Conservation (phyloP, 2,329 filamentous ascomycete genomes). For the Fonsecaea multimorphosa region DNA sequence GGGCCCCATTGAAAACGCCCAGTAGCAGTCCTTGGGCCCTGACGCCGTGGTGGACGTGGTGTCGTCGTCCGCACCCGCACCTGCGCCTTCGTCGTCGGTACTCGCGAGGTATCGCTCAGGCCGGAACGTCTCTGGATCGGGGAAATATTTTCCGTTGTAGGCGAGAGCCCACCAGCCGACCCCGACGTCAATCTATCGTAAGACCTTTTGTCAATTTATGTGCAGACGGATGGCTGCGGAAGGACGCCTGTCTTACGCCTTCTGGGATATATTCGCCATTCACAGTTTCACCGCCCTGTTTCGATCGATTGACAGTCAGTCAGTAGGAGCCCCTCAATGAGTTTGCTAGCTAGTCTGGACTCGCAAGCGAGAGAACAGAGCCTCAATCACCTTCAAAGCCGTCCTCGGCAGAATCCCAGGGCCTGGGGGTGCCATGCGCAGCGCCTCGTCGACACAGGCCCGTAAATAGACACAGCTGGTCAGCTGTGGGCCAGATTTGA, state of each 20-base stretch:
- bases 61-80: not conserved
- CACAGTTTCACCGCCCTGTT: constrained; percentile 1
- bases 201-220: not conserved
- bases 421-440: constrained; percentile 2
- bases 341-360: not conserved
- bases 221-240: not conserved
- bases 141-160: not conserved
- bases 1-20: not conserved
- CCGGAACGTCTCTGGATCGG: not conserved
- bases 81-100: too few relatives aligned
- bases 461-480: not conserved
- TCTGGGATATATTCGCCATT: not conserved
- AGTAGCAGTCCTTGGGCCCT: not conserved
- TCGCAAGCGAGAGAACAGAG: not conserved
- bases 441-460: not conserved
- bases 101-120: constrained; percentile 1
- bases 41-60: too few relatives aligned
- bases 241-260: not conserved
- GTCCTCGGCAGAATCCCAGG: not conserved
- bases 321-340: not conserved
- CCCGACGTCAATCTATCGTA: not conserved
- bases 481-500: not conserved
- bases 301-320: not conserved
- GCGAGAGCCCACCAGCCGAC: not conserved
- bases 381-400: not conserved